These are phyloP conservation scores for Geosmithia flava DNA, from an alignment of 2,329 filamentous ascomycete genomes.

Conservation along the genomic window DNA sequence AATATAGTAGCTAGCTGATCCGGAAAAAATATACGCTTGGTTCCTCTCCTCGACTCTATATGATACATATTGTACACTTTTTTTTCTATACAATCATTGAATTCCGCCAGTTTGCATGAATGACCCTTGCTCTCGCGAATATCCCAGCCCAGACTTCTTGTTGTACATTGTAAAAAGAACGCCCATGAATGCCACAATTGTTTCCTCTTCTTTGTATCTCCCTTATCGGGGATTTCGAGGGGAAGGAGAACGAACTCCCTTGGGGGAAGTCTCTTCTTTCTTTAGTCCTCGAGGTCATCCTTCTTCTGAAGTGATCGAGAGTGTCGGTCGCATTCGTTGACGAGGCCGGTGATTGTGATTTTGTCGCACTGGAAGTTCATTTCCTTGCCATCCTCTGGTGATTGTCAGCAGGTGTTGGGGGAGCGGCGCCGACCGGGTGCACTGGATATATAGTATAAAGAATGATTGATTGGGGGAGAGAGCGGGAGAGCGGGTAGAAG, in stretches of 20 bases:
- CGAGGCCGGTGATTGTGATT: constrained; percentile 72
- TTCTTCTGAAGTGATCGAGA: constrained; percentile 71
- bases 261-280: constrained; percentile 2
- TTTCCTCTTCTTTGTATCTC: constrained; percentile 1
- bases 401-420: background rate
- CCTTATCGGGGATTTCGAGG: background rate
- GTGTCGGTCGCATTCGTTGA: constrained; percentile 84
- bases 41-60: constrained; percentile 1
- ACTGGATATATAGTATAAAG: background rate
- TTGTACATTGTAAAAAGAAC: background rate
- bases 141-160: background rate
- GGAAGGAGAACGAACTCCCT: background rate
- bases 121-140: background rate
- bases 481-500: no score
- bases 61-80: constrained; percentile 1
- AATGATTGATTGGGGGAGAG: background rate
- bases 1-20: constrained; percentile 4
- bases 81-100: background rate
- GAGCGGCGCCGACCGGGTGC: no score
- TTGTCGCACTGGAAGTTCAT: constrained; percentile 71
- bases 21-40: constrained; percentile 15
- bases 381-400: constrained; percentile 80
- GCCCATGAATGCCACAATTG: constrained; percentile 15
- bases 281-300: constrained; percentile 59
- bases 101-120: background rate